phyloP scores from a whole-genome alignment of 352 stramenopile species.

The Phytopythium sindhum region DNA sequence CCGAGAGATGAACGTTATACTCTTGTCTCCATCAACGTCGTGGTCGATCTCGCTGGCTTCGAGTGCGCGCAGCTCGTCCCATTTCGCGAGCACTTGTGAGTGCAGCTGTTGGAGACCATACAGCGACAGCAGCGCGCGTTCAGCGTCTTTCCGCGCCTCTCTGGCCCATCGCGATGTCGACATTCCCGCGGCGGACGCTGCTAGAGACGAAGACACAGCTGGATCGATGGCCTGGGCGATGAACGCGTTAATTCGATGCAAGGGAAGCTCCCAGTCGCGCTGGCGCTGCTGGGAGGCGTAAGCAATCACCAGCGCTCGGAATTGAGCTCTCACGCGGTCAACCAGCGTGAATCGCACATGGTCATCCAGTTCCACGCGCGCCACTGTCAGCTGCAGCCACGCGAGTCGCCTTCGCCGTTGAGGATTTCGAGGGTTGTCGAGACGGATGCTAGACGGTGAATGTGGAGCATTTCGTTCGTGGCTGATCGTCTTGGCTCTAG shows the following conservation, averaged over 20 bases:
- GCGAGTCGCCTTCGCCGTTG: background rate
- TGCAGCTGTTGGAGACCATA: conserved; percentile 48
- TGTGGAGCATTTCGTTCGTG: background rate
- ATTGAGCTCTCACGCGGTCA: conserved; percentile 59
- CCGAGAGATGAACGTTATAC: background rate
- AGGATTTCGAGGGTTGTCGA: background rate
- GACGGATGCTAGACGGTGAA: background rate
- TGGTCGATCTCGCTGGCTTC: background rate
- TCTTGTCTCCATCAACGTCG: background rate
- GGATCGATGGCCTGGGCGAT: conserved; percentile 16
- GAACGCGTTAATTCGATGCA: conserved; percentile 44
- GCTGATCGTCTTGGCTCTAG: background rate
- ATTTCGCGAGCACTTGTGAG: conserved; percentile 47
- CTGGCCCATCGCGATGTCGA: conserved; percentile 16
- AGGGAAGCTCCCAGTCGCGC: conserved; percentile 43
- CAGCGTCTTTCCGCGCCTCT: conserved; percentile 20
- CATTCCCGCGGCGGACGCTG: background rate
- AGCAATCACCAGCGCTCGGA: conserved; percentile 49
- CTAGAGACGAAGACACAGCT: background rate
- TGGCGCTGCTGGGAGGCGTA: conserved; percentile 53
- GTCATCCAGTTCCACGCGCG: conserved; percentile 71
- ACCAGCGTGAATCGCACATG: conserved; percentile 60
- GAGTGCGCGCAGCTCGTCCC: conserved; percentile 45
- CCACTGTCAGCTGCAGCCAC: conserved; percentile 48
- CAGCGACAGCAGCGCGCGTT: conserved; percentile 37